These are phyloP conservation scores for Diaporthe caulivora DNA, from an alignment of 2,329 filamentous ascomycete species.

Conservation along the genomic window DNA sequence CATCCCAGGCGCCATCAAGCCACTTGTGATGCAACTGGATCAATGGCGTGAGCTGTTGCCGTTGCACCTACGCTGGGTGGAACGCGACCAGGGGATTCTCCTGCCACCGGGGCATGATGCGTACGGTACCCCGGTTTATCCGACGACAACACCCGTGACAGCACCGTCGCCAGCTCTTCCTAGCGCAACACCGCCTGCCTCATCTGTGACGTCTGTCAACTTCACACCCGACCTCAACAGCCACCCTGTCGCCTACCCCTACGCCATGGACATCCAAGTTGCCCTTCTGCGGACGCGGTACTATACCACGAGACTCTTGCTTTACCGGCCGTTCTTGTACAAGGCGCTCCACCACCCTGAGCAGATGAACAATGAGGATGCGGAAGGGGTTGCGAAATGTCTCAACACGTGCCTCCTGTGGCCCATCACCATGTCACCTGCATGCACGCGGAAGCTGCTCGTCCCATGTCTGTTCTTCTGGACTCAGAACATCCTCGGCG, in stretches of 20 bases:
- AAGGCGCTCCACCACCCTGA: slow-evolving; percentile 71
- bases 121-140: slow-evolving; percentile 42
- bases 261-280: slow-evolving; percentile 67
- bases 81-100: slow-evolving; percentile 61
- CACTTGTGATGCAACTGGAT: slow-evolving; percentile 66
- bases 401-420: slow-evolving; percentile 69
- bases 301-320: slow-evolving; percentile 69
- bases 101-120: slow-evolving; percentile 43
- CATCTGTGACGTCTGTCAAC: slow-evolving; percentile 47
- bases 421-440: slow-evolving; percentile 70
- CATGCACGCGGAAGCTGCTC: slow-evolving; percentile 68
- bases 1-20: slow-evolving; percentile 57
- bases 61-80: slow-evolving; percentile 67
- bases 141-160: slow-evolving; percentile 40
- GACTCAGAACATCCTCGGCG: slow-evolving; percentile 71
- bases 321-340: slow-evolving; percentile 70
- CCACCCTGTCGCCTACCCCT: slow-evolving; percentile 60
- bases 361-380: slow-evolving; percentile 65
- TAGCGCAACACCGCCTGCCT: not conserved
- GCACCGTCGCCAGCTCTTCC: slow-evolving; percentile 40
- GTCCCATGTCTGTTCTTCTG: slow-evolving; percentile 71
- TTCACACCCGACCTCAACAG: slow-evolving; percentile 61
- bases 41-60: slow-evolving; percentile 70
- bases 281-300: slow-evolving; percentile 70
- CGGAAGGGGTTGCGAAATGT: slow-evolving; percentile 66